phyloP scores from a whole-genome alignment of 306 rosid species.

The Vicia villosa region DNA sequence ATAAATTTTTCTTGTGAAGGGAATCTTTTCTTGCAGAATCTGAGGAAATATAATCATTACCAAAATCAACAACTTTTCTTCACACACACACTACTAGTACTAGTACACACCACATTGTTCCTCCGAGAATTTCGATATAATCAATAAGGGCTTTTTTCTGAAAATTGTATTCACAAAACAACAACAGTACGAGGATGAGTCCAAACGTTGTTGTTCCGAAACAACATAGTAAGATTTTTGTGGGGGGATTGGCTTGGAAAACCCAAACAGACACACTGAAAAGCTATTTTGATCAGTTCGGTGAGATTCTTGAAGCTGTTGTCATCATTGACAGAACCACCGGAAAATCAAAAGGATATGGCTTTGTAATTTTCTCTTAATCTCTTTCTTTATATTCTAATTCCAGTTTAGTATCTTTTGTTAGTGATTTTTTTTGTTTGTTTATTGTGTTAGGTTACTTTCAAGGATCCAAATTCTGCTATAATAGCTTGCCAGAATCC shows the following conservation, averaged over 20 bases:
- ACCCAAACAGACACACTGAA: slow-evolving; percentile 50
- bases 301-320: slow-evolving; percentile 61
- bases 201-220: slow-evolving; percentile 15
- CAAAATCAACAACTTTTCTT: slow-evolving; percentile 37
- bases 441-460: slow-evolving; percentile 56
- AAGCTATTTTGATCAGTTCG: slow-evolving; percentile 61
- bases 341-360: slow-evolving; percentile 66
- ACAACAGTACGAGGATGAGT: slow-evolving; percentile 40
- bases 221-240: slow-evolving; percentile 56
- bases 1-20: slow-evolving; percentile 52
- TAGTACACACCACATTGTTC: slow-evolving; percentile 37
- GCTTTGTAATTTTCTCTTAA: slow-evolving; percentile 47
- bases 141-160: slow-evolving; percentile 1
- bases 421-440: not conserved
- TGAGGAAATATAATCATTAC: slow-evolving; percentile 40
- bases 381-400: not conserved
- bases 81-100: too few relatives aligned
- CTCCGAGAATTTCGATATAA: slow-evolving; percentile 30
- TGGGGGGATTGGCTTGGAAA: slow-evolving; percentile 66
- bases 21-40: slow-evolving; percentile 67
- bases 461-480: slow-evolving; percentile 71
- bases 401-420: not conserved
- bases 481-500: slow-evolving; percentile 67
- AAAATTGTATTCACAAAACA: slow-evolving; percentile 26
- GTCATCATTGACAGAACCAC: slow-evolving; percentile 57